A percentile compares a stretch with the other conserved stretches of the same genome.
phyloP scores from a whole-genome alignment of 495 filamentous ascomycete species.

The Aspergillus campestris region DNA sequence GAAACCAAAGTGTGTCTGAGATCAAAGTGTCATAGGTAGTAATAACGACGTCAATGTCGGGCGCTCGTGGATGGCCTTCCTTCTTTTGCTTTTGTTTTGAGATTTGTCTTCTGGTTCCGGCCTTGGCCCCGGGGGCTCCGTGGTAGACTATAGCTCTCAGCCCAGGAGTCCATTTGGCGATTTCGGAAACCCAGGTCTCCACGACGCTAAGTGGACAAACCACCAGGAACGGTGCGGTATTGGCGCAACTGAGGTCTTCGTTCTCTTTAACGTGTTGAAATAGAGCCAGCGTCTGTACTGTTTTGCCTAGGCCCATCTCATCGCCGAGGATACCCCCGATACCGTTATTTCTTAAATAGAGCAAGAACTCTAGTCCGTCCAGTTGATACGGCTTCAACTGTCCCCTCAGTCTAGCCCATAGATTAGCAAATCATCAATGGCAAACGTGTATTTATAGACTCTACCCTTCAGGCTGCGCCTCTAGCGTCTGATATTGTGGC shows the following conservation, averaged over 20 bases:
- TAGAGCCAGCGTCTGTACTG: constrained; percentile 49
- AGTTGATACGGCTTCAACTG: constrained; percentile 58
- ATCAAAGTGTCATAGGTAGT: constrained; percentile 56
- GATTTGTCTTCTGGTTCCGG: constrained; percentile 22
- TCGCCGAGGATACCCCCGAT: constrained; percentile 51
- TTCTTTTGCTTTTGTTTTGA: not conserved
- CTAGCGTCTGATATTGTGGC: not conserved
- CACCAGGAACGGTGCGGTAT: constrained; percentile 47
- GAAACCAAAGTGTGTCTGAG: constrained; percentile 51
- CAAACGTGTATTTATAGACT: not conserved
- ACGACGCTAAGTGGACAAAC: constrained; percentile 53
- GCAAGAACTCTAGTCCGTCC: constrained; percentile 51
- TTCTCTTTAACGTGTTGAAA: constrained; percentile 43
- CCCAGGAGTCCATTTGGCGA: constrained; percentile 48
- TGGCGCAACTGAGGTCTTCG: constrained; percentile 12
- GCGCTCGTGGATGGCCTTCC: not conserved
- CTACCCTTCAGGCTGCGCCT: not conserved
- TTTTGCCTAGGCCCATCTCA: constrained; percentile 61
- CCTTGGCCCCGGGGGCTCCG: constrained; percentile 29
- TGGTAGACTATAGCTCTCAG: constrained; percentile 51
- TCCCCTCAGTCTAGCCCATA: constrained; percentile 21
- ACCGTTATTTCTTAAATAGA: constrained; percentile 50
- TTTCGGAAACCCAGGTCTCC: constrained; percentile 49
- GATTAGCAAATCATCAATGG: not conserved
- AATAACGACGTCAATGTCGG: constrained; percentile 42